Conservation (phyloP, 352 stramenopile genomes). For the Phytophthora sansomeana region DNA sequence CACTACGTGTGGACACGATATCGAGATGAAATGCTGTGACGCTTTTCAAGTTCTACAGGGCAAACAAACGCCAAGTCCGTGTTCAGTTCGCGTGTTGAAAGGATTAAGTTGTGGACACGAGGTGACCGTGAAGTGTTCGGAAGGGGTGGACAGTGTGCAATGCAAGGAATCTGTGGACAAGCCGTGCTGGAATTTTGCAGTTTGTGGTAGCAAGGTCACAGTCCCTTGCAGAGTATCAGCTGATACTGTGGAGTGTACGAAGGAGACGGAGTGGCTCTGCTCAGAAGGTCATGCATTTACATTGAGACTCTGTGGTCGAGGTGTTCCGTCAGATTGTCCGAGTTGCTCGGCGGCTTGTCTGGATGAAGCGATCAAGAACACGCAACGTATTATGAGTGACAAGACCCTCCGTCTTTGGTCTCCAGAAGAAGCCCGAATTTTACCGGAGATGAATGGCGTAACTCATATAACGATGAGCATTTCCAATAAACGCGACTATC, state of each 20-base stretch:
- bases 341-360: slow-evolving; percentile 49
- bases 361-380: slow-evolving; percentile 36
- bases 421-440: slow-evolving; percentile 11
- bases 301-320: slow-evolving; percentile 57
- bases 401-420: slow-evolving; percentile 23
- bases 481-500: slow-evolving; percentile 44
- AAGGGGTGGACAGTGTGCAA: slow-evolving; percentile 34
- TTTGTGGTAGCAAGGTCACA: slow-evolving; percentile 47
- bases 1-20: slow-evolving; percentile 61
- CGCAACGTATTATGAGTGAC: slow-evolving; percentile 22
- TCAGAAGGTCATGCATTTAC: slow-evolving; percentile 42
- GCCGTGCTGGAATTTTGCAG: slow-evolving; percentile 66
- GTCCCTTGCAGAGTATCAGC: slow-evolving; percentile 31
- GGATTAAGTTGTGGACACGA: slow-evolving; percentile 53
- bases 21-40: slow-evolving; percentile 58
- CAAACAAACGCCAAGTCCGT: slow-evolving; percentile 19
- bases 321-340: slow-evolving; percentile 60
- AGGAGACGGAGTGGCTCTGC: slow-evolving; percentile 54
- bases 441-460: slow-evolving; percentile 27
- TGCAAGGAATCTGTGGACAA: slow-evolving; percentile 53
- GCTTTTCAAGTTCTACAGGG: slow-evolving; percentile 53
- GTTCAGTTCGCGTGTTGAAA: slow-evolving; percentile 43
- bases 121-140: slow-evolving; percentile 46
- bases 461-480: slow-evolving; percentile 33
- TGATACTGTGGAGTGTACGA: slow-evolving; percentile 45